Evolutionary conservation across 495 filamentous ascomycete species (phyloP).

Genomic region (Sphaerosporella brunnea): DNA sequence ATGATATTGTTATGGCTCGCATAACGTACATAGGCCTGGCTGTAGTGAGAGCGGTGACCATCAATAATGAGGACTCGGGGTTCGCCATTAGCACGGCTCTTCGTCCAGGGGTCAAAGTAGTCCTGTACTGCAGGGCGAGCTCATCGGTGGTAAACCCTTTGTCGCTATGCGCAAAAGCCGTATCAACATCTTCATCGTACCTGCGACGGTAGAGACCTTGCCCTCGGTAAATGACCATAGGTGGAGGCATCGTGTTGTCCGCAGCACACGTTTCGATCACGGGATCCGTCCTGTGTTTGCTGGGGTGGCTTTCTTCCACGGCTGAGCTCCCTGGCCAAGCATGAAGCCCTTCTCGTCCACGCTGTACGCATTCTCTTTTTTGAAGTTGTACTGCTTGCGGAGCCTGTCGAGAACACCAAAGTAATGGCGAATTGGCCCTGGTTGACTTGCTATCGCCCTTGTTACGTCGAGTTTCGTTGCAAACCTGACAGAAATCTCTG

Average conservation of each 20-base stretch:
- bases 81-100: neutral
- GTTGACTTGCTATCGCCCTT: neutral
- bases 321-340: neutral
- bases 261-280: neutral
- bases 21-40: neutral
- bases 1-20: neutral
- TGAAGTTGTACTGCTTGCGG: neutral
- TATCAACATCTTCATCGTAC: neutral
- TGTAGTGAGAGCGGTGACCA: neutral
- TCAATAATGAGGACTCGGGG: neutral
- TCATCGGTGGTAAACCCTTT: neutral
- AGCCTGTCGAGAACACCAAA: neutral
- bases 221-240: slow-evolving; percentile 1
- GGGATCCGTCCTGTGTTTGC: too few relatives aligned
- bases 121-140: neutral
- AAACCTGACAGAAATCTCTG: neutral
- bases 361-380: neutral
- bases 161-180: neutral
- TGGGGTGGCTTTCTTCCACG: too few relatives aligned
- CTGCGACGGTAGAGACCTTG: neutral
- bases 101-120: too few relatives aligned
- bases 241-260: neutral
- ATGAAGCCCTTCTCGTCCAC: too few relatives aligned
- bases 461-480: neutral
- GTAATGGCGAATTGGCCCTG: neutral